These are phyloP conservation scores for Cornus kousa DNA, from an alignment of 148 eudicot genomes.

Conservation along the genomic window DNA sequence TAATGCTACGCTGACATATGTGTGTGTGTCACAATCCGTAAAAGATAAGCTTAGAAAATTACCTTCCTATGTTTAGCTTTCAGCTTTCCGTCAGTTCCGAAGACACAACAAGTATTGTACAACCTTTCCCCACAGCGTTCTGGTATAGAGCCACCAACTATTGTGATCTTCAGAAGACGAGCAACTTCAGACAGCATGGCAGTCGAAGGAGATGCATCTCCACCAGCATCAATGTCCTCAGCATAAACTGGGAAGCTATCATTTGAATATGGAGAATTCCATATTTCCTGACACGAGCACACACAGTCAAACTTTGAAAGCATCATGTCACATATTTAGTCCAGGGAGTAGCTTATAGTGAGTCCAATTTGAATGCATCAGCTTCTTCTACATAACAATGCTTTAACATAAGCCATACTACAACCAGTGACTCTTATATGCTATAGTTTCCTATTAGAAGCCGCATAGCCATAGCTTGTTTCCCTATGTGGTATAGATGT, in stretches of 20 bases:
- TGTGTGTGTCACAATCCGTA: background rate
- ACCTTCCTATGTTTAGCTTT: slow-evolving; percentile 81
- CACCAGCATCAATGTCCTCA: slow-evolving; percentile 74
- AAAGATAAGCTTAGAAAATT: background rate
- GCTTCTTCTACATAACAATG: background rate
- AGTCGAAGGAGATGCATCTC: slow-evolving; percentile 64
- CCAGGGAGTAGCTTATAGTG: background rate
- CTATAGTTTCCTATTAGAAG: background rate
- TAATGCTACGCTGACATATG: background rate
- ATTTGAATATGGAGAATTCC: slow-evolving; percentile 80
- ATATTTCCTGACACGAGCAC: slow-evolving; percentile 56
- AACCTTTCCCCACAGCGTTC: slow-evolving; percentile 59
- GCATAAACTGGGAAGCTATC: slow-evolving; percentile 72
- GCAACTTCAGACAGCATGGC: slow-evolving; percentile 75
- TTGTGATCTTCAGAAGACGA: slow-evolving; percentile 49
- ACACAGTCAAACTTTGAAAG: background rate
- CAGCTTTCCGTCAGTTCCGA: slow-evolving; percentile 62
- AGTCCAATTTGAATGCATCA: background rate
- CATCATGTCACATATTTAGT: background rate
- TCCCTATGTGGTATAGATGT: background rate
- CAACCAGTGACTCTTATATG: background rate
- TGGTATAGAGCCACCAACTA: slow-evolving; percentile 86
- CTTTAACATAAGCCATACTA: background rate
- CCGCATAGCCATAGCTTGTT: background rate
- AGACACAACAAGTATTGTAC: slow-evolving; percentile 76